A percentile compares a stretch with the other conserved stretches of the same genome.
Evolutionary conservation across 164 flowering plant genomes (phyloP).

Genomic region (Vitis riparia): DNA sequence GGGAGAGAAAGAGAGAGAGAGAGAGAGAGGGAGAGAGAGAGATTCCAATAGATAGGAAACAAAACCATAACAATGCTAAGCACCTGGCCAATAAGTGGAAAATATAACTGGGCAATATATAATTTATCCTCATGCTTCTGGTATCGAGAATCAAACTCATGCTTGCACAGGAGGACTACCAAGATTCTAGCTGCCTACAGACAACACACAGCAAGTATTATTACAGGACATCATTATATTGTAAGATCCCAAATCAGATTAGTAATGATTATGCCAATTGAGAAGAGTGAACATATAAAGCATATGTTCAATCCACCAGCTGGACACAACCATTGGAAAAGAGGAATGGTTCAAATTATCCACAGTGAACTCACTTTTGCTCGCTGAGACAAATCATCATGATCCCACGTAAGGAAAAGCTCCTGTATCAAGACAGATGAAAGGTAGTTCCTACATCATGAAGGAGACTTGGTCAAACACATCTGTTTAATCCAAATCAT

Average conservation of each 20-base stretch:
- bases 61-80: background rate
- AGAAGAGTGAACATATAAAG: no score
- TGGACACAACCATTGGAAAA: background rate
- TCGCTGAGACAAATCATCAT: conserved; percentile 84
- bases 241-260: background rate
- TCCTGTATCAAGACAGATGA: conserved; percentile 95
- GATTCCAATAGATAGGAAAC: background rate
- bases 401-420: conserved; percentile 96
- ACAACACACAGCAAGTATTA: conserved; percentile 10
- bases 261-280: no score
- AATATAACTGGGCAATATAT: conserved; percentile 94
- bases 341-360: conserved; percentile 2
- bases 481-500: background rate
- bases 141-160: conserved; percentile 94
- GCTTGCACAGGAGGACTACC: conserved; percentile 95
- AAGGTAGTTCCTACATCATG: conserved; percentile 81
- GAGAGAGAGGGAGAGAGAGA: no score
- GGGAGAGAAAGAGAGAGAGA: no score
- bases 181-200: conserved; percentile 89
- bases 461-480: conserved; percentile 5
- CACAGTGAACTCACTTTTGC: conserved; percentile 63
- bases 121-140: conserved; percentile 97
- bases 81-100: conserved; percentile 98
- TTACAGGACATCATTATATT: background rate
- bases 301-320: no score